Conservation (phyloP, 2,329 filamentous ascomycete species). For the Penicillium sp. region DNA sequence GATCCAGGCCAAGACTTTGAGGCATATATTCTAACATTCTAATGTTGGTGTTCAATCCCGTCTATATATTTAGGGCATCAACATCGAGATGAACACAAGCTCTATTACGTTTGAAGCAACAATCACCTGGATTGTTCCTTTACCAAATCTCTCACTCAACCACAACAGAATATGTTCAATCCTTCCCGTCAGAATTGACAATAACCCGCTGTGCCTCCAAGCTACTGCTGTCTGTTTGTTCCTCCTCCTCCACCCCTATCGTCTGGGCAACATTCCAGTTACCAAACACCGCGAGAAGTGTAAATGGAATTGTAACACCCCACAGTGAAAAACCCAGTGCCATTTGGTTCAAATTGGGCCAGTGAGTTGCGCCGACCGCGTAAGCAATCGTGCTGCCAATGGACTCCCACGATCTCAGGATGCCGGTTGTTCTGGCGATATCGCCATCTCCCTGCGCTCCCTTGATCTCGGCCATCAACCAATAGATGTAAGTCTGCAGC, state of each 20-base stretch:
- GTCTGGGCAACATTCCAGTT: slow-evolving; percentile 12
- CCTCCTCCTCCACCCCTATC: not conserved
- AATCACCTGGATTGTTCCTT: not conserved
- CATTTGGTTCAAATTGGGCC: slow-evolving; percentile 34
- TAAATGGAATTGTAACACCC: slow-evolving; percentile 29
- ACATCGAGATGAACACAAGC: not conserved
- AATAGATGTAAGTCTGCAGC: slow-evolving; percentile 55
- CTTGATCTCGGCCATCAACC: slow-evolving; percentile 44
- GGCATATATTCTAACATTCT: not conserved
- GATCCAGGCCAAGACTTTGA: not conserved
- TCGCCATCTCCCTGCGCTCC: slow-evolving; percentile 32
- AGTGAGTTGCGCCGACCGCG: slow-evolving; percentile 33
- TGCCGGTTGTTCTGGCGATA: slow-evolving; percentile 33
- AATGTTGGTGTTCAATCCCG: not conserved
- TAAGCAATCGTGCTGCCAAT: slow-evolving; percentile 37
- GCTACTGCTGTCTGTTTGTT: slow-evolving; percentile 8
- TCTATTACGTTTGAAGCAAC: not conserved
- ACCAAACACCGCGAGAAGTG: slow-evolving; percentile 19
- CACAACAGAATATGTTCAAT: not conserved
- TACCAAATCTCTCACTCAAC: not conserved
- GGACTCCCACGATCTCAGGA: slow-evolving; percentile 35
- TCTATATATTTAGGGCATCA: not conserved
- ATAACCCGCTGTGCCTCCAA: slow-evolving; percentile 15
- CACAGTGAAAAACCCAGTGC: slow-evolving; percentile 32
- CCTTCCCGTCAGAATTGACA: slow-evolving; percentile 1